These are phyloP conservation scores for Bertia moriformis DNA, from an alignment of 2,329 filamentous ascomycete genomes.

Conservation along the genomic window DNA sequence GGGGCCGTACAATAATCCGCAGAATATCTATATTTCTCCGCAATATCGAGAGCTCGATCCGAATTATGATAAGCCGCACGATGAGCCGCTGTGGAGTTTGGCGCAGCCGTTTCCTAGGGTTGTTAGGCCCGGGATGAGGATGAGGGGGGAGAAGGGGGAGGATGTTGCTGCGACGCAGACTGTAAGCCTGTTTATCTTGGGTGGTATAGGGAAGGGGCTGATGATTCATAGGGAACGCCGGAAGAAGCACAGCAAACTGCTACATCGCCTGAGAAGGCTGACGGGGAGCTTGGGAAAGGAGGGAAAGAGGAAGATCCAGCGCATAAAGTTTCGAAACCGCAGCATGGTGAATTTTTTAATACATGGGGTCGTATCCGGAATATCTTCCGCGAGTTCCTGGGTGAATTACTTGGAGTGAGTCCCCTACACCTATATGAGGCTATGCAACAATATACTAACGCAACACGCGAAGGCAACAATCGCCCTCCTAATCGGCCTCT, in stretches of 20 bases:
- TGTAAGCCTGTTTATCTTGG: no score
- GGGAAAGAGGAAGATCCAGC: background rate
- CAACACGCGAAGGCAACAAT: background rate
- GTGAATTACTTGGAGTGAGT: background rate
- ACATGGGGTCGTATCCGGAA: background rate
- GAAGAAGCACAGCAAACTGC: background rate
- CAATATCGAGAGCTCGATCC: no score
- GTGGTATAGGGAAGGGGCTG: no score
- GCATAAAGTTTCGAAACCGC: background rate
- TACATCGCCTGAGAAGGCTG: background rate
- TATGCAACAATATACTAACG: background rate
- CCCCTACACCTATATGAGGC: no score
- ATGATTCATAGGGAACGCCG: background rate
- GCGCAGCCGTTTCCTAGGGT: background rate
- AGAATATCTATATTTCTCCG: no score
- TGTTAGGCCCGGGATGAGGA: background rate
- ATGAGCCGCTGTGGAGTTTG: background rate
- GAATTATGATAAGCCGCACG: background rate
- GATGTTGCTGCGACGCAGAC: background rate
- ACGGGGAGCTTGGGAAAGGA: background rate
- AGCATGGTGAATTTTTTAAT: background rate
- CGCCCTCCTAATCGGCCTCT: background rate
- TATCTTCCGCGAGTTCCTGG: background rate
- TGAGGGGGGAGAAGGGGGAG: background rate
- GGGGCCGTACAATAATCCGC: no score